These are phyloP conservation scores for Cystobasidium slooffiae DNA, from an alignment of 1,284 basidiomycete species.

Conservation along the genomic window DNA sequence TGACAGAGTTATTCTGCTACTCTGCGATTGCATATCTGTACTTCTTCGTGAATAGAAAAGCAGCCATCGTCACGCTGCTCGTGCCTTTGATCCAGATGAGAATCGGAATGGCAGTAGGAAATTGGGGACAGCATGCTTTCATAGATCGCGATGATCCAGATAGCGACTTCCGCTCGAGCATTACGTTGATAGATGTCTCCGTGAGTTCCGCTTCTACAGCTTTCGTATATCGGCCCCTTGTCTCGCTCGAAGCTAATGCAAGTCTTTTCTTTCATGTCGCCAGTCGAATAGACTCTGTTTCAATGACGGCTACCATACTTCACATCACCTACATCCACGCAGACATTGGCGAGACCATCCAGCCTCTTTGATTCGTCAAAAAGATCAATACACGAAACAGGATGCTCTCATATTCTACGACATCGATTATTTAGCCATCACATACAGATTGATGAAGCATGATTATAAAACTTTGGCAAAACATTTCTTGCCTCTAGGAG, in stretches of 20 bases:
- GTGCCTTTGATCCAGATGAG: conserved; percentile 31
- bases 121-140: conserved; percentile 34
- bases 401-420: conserved; percentile 34
- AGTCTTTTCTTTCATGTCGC: too few species aligned
- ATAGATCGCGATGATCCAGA: conserved; percentile 32
- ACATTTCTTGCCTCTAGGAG: conserved; percentile 30
- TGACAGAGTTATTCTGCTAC: conserved; percentile 16
- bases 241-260: too few species aligned
- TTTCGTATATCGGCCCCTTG: too few species aligned
- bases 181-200: conserved; percentile 33
- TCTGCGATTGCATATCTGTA: not conserved
- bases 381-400: conserved; percentile 25
- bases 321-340: conserved; percentile 31
- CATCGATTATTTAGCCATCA: conserved; percentile 40
- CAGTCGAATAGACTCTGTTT: conserved; percentile 37
- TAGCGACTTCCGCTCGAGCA: conserved; percentile 31
- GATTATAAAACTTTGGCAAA: conserved; percentile 28
- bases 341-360: conserved; percentile 40
- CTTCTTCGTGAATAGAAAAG: conserved; percentile 3
- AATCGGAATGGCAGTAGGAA: conserved; percentile 31
- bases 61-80: conserved; percentile 19
- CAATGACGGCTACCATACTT: conserved; percentile 42
- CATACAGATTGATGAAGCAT: conserved; percentile 20
- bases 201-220: too few species aligned
- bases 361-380: not conserved